Conservation (phyloP, 2,329 filamentous ascomycete genomes). For the Fusarium temperatum region DNA sequence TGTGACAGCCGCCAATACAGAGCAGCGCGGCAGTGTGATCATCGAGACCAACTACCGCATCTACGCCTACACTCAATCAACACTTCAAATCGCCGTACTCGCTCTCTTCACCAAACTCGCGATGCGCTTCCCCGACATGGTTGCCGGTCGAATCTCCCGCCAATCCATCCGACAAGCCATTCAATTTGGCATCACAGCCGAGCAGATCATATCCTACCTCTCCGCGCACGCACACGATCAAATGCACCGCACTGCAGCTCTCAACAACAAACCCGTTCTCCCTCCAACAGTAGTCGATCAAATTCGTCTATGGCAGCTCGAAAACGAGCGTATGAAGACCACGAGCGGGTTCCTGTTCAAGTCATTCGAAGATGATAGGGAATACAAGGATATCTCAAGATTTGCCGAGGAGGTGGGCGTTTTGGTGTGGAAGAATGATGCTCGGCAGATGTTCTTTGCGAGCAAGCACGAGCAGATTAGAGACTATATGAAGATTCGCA, state of each 20-base stretch:
- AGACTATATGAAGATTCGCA: conserved; percentile 77
- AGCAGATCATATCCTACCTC: conserved; percentile 95
- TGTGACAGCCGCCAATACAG: conserved; percentile 48
- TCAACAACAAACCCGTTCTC: conserved; percentile 74
- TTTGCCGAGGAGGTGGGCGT: conserved; percentile 94
- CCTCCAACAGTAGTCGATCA: conserved; percentile 97
- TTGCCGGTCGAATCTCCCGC: conserved; percentile 90
- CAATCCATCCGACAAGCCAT: conserved; percentile 89
- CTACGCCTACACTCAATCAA: conserved; percentile 95
- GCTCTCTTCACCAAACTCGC: conserved; percentile 87
- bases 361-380: conserved; percentile 78
- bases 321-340: conserved; percentile 92
- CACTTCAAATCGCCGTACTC: conserved; percentile 93
- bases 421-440: conserved; percentile 84
- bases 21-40: conserved; percentile 84
- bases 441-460: conserved; percentile 87
- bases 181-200: conserved; percentile 87
- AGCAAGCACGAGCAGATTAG: conserved; percentile 89
- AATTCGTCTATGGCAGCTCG: conserved; percentile 96
- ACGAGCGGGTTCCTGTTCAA: conserved; percentile 87
- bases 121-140: conserved; percentile 93
- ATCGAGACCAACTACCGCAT: conserved; percentile 98
- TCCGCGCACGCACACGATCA: conserved; percentile 93
- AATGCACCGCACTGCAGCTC: conserved; percentile 75
- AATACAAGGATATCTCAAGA: conserved; percentile 75